Conservation (phyloP, 768 basidiomycete species). For the Auriscalpium vulgare region DNA sequence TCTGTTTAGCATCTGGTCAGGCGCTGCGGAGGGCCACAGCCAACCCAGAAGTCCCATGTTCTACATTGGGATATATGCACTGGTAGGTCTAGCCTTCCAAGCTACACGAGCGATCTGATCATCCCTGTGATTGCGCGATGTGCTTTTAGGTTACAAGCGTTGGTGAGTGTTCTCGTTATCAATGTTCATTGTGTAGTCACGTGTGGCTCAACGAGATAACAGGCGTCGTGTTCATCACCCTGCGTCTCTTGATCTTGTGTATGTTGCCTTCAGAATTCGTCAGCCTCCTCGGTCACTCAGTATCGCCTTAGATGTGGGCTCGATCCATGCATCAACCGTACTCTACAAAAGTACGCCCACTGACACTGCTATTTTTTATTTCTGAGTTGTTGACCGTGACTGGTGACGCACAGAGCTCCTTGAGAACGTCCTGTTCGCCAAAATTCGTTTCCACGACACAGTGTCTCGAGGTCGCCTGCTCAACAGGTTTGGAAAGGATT, state of each 20-base stretch:
- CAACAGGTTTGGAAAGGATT: slow-evolving; percentile 86
- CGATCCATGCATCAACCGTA: slow-evolving; percentile 72
- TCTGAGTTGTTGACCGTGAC: background rate
- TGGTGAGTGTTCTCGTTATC: too few relatives aligned
- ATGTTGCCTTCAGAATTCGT: slow-evolving; percentile 18
- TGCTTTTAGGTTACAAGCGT: too few relatives aligned
- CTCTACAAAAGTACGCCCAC: slow-evolving; percentile 56
- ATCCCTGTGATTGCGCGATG: too few relatives aligned
- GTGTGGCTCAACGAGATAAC: background rate
- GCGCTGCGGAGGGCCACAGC: slow-evolving; percentile 18
- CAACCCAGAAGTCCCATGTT: slow-evolving; percentile 29
- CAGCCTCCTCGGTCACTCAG: slow-evolving; percentile 3
- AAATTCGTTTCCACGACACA: slow-evolving; percentile 91
- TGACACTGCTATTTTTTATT: background rate
- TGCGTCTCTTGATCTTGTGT: slow-evolving; percentile 70
- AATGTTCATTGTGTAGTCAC: too few relatives aligned
- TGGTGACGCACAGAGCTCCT: slow-evolving; percentile 39
- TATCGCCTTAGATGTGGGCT: slow-evolving; percentile 48
- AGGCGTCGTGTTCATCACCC: slow-evolving; percentile 50
- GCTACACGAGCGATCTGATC: too few relatives aligned
- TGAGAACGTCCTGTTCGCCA: slow-evolving; percentile 77
- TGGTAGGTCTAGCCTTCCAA: slow-evolving; percentile 27
- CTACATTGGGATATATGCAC: slow-evolving; percentile 68
- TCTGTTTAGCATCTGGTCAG: slow-evolving; percentile 31
- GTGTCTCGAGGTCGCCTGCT: slow-evolving; percentile 76